Evolutionary conservation across 1,139 yeast genomes (phyloP), one percentile per base, ranked within the genome.

Genomic region (Sugiyamaella paludigena): DNA sequence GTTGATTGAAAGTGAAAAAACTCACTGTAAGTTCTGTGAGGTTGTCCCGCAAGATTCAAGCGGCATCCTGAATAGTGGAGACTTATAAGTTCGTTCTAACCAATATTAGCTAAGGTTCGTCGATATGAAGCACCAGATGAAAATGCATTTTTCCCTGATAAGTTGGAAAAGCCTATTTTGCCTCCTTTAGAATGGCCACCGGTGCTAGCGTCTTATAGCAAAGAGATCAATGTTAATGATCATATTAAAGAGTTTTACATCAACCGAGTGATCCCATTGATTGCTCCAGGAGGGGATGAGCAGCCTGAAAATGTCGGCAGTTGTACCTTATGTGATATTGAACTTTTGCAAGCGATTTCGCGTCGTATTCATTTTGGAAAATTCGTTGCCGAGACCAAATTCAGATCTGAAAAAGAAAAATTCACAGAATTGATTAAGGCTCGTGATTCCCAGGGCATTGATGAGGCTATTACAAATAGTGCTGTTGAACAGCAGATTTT

Each of bases 381-480:
- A 68, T 92, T 92, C 72, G 98, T 92, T 5, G 98, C 98, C 5
- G 98, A 92, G 66, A 85, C 96, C 37, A 92, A 92, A 69, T 92
- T 81, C 66, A 84, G 77, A 61, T 70, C 75, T 28, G 95, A 91
- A 57, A 77, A 74, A 39, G 87, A 79, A 45, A 67, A 67, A 47
- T 89, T 83, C 70, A 80, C 79, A 1, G 70, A 76, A 58, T 71
- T 89, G 59, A 92, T 92, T 58, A 65, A 72, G 55, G 79, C 76
- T 0, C 77, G 73, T 51, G 96, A 92, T 63, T 71, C 79, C 4
- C 72, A 74, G 11, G 96, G 94, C 0, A 84, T 92, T 47, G 88
- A 84, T 61, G 79, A 71, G 12, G 84, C 87, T 34, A 91, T 92
- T 59, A 91, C 98, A 13, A 91, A 92, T 64, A 65, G 83, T 32